These are phyloP conservation scores for Neodidymelliopsis sp. DNA, from an alignment of 2,329 filamentous ascomycete genomes.

Conservation along the genomic window DNA sequence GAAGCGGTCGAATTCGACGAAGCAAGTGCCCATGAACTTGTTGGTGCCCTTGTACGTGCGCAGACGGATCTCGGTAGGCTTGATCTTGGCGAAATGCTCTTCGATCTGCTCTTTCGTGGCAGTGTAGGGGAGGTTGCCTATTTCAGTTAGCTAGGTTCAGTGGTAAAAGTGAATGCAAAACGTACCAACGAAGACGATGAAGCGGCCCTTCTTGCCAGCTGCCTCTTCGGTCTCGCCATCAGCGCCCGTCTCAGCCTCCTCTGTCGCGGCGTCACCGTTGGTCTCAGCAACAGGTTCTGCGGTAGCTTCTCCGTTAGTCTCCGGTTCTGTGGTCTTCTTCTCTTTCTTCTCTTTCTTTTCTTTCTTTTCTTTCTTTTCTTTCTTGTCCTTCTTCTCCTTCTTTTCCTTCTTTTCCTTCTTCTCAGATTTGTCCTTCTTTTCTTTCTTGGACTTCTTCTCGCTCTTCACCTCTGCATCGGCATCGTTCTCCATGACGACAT, in stretches of 20 bases:
- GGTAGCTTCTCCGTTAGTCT: conserved; percentile 22
- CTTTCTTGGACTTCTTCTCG: conserved; percentile 38
- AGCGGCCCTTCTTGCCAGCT: conserved; percentile 61
- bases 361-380: conserved; percentile 38
- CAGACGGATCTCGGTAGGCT: conserved; percentile 71
- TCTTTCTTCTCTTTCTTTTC: conserved; percentile 37
- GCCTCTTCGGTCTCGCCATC: conserved; percentile 27
- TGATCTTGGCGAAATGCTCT: conserved; percentile 79
- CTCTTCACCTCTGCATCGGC: conserved; percentile 27
- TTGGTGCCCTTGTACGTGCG: conserved; percentile 48
- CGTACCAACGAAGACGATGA: conserved; percentile 79
- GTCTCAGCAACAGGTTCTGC: conserved; percentile 24
- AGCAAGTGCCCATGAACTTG: conserved; percentile 51
- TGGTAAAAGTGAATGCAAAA: neutral
- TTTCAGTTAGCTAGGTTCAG: conserved; percentile 24
- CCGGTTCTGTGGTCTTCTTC: conserved; percentile 23
- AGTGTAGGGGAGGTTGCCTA: conserved; percentile 87
- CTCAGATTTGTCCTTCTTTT: conserved; percentile 32
- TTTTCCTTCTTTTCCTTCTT: conserved; percentile 15
- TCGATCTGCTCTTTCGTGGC: conserved; percentile 74
- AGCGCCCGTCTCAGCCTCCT: conserved; percentile 24
- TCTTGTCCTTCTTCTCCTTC: conserved; percentile 24
- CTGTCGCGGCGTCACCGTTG: conserved; percentile 25
- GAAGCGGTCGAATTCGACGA: conserved; percentile 87
- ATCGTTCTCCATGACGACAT: conserved; percentile 17